Conservation (phyloP, 345 rosid species). For the Lepidium sativum region DNA sequence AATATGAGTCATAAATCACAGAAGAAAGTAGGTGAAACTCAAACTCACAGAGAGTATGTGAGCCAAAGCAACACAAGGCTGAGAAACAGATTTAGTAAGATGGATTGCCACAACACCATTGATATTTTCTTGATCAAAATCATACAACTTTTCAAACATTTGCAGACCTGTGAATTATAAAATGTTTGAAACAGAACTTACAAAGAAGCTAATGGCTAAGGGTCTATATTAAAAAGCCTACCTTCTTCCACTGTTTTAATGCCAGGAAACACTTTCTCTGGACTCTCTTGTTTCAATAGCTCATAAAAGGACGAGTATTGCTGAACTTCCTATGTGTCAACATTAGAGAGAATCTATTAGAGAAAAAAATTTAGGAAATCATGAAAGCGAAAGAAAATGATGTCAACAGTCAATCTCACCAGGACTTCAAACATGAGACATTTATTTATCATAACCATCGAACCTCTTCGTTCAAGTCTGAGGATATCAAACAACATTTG, state of each 20-base stretch:
- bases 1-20: neutral
- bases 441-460: slow-evolving; percentile 45
- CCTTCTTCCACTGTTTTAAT: slow-evolving; percentile 55
- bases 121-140: slow-evolving; percentile 10
- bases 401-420: slow-evolving; percentile 35
- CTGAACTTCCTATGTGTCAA: slow-evolving; percentile 35
- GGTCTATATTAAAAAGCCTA: slow-evolving; percentile 1
- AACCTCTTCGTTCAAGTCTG: slow-evolving; percentile 42
- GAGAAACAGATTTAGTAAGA: slow-evolving; percentile 15
- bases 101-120: slow-evolving; percentile 23
- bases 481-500: slow-evolving; percentile 23
- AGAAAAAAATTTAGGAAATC: neutral
- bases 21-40: neutral
- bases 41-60: slow-evolving; percentile 26
- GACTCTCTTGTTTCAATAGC: slow-evolving; percentile 52
- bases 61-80: slow-evolving; percentile 25
- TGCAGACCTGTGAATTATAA: slow-evolving; percentile 8
- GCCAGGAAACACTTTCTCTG: slow-evolving; percentile 58
- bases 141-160: slow-evolving; percentile 4
- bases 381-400: neutral
- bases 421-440: slow-evolving; percentile 49
- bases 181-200: neutral
- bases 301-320: slow-evolving; percentile 41
- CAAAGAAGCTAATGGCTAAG: neutral
- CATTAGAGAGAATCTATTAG: neutral